phyloP scores from a whole-genome alignment of 129 eudicot genomes.

The Heracleum sosnowskyi region DNA sequence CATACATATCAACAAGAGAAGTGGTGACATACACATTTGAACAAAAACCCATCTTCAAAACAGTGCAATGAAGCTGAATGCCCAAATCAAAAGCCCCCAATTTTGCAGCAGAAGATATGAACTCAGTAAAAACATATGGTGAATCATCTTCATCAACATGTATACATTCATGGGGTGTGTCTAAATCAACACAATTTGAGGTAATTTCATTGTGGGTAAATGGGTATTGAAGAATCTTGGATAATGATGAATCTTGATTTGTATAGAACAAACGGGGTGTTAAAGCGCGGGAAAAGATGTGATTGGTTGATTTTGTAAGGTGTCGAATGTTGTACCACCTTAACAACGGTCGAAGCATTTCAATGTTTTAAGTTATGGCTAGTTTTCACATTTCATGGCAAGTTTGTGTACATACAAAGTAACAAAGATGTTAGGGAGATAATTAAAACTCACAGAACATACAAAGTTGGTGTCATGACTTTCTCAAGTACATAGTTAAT shows the following conservation, averaged over 20 bases:
- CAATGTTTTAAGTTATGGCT: background rate
- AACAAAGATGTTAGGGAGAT: too few species aligned
- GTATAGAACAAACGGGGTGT: constrained; percentile 12
- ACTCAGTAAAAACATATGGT: constrained; percentile 34
- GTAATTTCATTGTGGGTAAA: background rate
- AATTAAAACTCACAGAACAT: too few species aligned
- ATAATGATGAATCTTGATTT: constrained; percentile 3
- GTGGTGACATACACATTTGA: constrained; percentile 43
- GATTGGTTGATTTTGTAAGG: constrained; percentile 14
- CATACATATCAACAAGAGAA: constrained; percentile 46
- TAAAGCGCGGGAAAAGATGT: constrained; percentile 25
- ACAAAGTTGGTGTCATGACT: too few species aligned
- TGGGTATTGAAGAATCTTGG: background rate
- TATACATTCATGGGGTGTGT: constrained; percentile 10
- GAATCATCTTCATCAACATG: background rate
- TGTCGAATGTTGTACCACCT: constrained; percentile 7
- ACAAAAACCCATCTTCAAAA: constrained; percentile 37
- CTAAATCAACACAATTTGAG: background rate
- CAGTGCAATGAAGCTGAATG: constrained; percentile 38
- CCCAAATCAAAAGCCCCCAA: constrained; percentile 33
- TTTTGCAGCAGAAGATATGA: constrained; percentile 37
- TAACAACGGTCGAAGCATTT: background rate
- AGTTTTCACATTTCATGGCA: too few species aligned
- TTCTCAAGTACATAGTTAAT: too few species aligned
- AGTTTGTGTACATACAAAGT: too few species aligned